Conservation (phyloP, 805 yeast genomes). For the Candida boleticola region DNA sequence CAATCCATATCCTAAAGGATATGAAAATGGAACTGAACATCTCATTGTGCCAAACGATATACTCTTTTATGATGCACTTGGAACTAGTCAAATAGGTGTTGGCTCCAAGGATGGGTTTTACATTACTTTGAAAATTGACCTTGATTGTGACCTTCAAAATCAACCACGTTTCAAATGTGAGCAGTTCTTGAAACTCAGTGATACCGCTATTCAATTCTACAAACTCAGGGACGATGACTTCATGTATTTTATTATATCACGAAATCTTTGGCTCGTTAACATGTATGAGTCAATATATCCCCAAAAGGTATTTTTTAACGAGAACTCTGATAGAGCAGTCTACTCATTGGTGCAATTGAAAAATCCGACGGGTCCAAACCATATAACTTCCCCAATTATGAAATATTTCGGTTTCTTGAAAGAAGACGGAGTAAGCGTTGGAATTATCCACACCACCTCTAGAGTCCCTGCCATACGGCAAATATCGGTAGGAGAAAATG, state of each 20-base stretch:
- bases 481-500: constrained; percentile 29
- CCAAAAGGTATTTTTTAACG: constrained; percentile 31
- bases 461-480: constrained; percentile 26
- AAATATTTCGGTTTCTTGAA: constrained; percentile 15
- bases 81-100: constrained; percentile 14
- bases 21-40: background rate
- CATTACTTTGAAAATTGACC: constrained; percentile 13
- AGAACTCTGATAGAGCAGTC: constrained; percentile 28
- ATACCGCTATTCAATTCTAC: constrained; percentile 22
- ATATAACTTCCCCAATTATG: background rate
- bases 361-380: background rate
- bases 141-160: constrained; percentile 2
- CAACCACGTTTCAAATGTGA: constrained; percentile 8
- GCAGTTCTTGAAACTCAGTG: constrained; percentile 24
- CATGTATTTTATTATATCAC: constrained; percentile 23
- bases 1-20: constrained; percentile 7
- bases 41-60: constrained; percentile 23
- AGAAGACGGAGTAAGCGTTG: constrained; percentile 37
- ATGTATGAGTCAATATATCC: constrained; percentile 26
- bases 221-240: constrained; percentile 14
- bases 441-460: constrained; percentile 20
- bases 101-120: constrained; percentile 35
- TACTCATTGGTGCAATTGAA: constrained; percentile 13
- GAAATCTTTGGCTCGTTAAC: constrained; percentile 33
- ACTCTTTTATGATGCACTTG: background rate